Evolutionary conservation across 108 stramenopile genomes (phyloP).

Genomic region (Pseudonitzschia delicatissima): DNA sequence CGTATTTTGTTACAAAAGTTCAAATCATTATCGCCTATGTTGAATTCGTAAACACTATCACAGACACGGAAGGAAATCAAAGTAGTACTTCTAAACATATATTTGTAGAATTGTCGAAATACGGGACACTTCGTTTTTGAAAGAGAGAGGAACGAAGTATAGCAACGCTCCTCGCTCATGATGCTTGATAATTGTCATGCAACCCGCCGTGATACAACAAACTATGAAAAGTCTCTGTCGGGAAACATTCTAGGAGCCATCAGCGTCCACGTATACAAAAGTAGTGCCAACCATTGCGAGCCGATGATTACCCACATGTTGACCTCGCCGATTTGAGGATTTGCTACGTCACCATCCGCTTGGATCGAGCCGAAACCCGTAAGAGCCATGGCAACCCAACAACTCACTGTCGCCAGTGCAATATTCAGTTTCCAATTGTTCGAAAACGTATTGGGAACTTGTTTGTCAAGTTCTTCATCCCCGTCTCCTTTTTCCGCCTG

Average conservation of each 20-base stretch:
- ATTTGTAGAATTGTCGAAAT: too few species aligned
- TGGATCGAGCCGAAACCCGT: slow-evolving; percentile 89
- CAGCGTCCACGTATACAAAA: slow-evolving; percentile 90
- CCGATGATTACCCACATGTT: slow-evolving; percentile 92
- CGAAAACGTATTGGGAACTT: slow-evolving; percentile 39
- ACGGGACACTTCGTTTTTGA: too few species aligned
- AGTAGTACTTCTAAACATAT: too few species aligned
- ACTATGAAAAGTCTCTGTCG: slow-evolving; percentile 80
- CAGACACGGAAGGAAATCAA: too few species aligned
- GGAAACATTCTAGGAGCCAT: slow-evolving; percentile 88
- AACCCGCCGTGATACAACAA: background rate
- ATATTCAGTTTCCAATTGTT: slow-evolving; percentile 89
- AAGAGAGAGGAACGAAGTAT: too few species aligned
- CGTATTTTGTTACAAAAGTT: too few species aligned
- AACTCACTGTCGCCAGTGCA: slow-evolving; percentile 66
- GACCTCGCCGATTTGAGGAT: slow-evolving; percentile 73
- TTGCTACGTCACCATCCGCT: slow-evolving; percentile 57
- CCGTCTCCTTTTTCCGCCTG: slow-evolving; percentile 13
- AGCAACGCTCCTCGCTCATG: too few species aligned
- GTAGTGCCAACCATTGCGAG: slow-evolving; percentile 84
- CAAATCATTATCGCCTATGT: too few species aligned
- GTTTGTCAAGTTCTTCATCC: slow-evolving; percentile 11
- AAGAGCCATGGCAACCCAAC: slow-evolving; percentile 89
- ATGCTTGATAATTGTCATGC: too few species aligned
- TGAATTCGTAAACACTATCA: too few species aligned